phyloP scores from a whole-genome alignment of 2,329 filamentous ascomycete genomes.

The Sphaerulina vaccinii region DNA sequence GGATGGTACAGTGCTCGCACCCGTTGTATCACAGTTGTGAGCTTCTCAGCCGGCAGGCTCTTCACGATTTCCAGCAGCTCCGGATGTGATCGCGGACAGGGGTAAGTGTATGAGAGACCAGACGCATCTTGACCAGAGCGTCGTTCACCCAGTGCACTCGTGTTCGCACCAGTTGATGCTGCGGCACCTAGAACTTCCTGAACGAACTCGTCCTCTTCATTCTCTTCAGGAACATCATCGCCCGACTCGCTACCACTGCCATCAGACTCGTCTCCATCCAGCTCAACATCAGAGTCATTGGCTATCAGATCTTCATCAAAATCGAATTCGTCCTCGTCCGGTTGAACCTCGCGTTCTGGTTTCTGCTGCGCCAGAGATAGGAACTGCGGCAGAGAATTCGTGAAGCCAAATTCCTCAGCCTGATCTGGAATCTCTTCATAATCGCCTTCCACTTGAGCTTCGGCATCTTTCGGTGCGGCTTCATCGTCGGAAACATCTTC shows the following conservation, averaged over 20 bases:
- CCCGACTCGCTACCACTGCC: constrained; percentile 31
- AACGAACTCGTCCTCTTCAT: constrained; percentile 51
- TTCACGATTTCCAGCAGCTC: constrained; percentile 68
- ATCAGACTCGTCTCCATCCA: constrained; percentile 23
- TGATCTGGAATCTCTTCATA: constrained; percentile 51
- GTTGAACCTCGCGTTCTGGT: constrained; percentile 61
- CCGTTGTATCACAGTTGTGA: constrained; percentile 79
- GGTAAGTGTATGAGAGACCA: constrained; percentile 74
- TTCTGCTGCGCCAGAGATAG: constrained; percentile 43
- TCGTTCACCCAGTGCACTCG: constrained; percentile 43
- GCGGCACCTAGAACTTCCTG: constrained; percentile 41
- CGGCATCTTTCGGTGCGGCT: constrained; percentile 34
- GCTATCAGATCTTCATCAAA: constrained; percentile 87
- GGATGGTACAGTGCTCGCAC: constrained; percentile 92
- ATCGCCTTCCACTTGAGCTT: constrained; percentile 36
- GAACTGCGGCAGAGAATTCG: constrained; percentile 53
- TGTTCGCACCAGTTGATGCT: constrained; percentile 15
- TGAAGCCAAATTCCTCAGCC: constrained; percentile 62
- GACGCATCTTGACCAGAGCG: constrained; percentile 39
- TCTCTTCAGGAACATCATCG: constrained; percentile 31
- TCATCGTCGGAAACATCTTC: constrained; percentile 68
- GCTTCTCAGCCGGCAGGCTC: constrained; percentile 60
- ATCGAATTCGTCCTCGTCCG: constrained; percentile 92
- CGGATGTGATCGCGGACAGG: constrained; percentile 74
- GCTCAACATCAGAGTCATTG: constrained; percentile 58